Percentiles rank a stretch among this genome's conserved stretches.
Evolutionary conservation across 1,284 basidiomycete species (phyloP).

Genomic region (Malassezia furfur): DNA sequence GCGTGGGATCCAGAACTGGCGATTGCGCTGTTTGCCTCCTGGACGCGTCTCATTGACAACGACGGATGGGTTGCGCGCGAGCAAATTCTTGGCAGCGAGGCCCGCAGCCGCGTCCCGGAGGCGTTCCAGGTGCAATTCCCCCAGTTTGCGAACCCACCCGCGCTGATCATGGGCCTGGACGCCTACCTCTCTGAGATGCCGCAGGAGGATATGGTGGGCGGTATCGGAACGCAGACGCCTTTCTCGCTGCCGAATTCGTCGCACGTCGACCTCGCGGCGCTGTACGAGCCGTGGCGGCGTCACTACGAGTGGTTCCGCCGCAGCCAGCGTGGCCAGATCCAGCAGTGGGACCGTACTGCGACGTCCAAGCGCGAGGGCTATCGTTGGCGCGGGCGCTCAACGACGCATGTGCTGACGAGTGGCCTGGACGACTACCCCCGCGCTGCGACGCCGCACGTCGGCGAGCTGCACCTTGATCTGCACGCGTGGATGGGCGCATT

Average conservation of each 20-base stretch:
- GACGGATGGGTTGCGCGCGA: constrained; percentile 91
- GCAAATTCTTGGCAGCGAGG: constrained; percentile 89
- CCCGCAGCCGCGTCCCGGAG: constrained; percentile 62
- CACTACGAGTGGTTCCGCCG: constrained; percentile 93
- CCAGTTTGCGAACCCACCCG: constrained; percentile 84
- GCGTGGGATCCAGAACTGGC: constrained; percentile 85
- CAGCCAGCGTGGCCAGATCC: constrained; percentile 75
- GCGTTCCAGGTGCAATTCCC: constrained; percentile 89
- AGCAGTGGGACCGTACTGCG: constrained; percentile 71
- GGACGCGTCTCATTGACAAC: constrained; percentile 80
- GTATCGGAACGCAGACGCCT: constrained; percentile 18
- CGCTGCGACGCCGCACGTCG: constrained; percentile 66
- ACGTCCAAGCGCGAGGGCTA: constrained; percentile 79
- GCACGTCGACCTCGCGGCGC: constrained; percentile 60
- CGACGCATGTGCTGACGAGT: constrained; percentile 76
- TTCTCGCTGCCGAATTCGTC: constrained; percentile 28
- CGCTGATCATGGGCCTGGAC: constrained; percentile 77
- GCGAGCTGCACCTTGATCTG: constrained; percentile 83
- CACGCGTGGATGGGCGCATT: constrained; percentile 85
- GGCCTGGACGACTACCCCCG: constrained; percentile 93
- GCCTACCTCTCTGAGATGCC: constrained; percentile 68
- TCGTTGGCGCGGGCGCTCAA: constrained; percentile 82
- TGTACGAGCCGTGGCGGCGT: constrained; percentile 71
- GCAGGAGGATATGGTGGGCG: constrained; percentile 8
- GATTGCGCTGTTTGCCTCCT: constrained; percentile 75